Base-by-base conservation (phyloP, 2,329 filamentous ascomycete genomes). In the Plectosphaerella plurivora region DNA sequence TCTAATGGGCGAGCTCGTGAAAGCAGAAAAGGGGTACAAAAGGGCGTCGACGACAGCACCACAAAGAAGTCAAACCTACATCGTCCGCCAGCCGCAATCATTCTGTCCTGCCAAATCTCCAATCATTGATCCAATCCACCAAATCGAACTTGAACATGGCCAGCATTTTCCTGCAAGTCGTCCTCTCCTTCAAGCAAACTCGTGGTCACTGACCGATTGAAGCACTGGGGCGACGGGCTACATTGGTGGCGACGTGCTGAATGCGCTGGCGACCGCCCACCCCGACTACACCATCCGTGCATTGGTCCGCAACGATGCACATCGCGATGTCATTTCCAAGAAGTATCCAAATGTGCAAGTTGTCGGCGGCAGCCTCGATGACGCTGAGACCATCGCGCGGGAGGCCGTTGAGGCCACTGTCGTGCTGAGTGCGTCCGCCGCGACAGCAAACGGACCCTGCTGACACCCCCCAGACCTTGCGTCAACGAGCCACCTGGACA, bases 321-420 rank as follows among this genome's bases (percentile, higher is more conserved):
- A 76, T 15, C 76, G 67, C 5, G 68, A 71, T 16, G 56, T 57
- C 0, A 68, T 85, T 33, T 64, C 65, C 8, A 65, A 68, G 42
- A 70, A 71, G 11, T 83, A 79, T 42, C 75, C 78, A 5, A 63
- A 73, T 15, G 44, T 56, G 15, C 72, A 72, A 24, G 67, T 81
- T 42, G 72, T 81, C 12, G 70, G 74, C 46, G 81, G 79, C 8
- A 66, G 64, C 41, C 70, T 82, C 1, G 70, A 77, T 14, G 70
- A 74, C 33, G 59, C 65, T 0, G 69, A 70, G 0, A 59, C 79
- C 12, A 66, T 84, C 10, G 74, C 78, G 59, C 71, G 77, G 50
- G 79, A 78, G 25, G 77, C 79, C 1, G 67, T 72, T 0, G 72
- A 73, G 2, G 77, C 80, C 0, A 75, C 79, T 54, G 64, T 81